Percentiles rank a stretch among this genome's conserved stretches.
These are phyloP conservation scores for Exophiala bonariae DNA, from an alignment of 2,329 filamentous ascomycete genomes.

Conservation along the genomic window DNA sequence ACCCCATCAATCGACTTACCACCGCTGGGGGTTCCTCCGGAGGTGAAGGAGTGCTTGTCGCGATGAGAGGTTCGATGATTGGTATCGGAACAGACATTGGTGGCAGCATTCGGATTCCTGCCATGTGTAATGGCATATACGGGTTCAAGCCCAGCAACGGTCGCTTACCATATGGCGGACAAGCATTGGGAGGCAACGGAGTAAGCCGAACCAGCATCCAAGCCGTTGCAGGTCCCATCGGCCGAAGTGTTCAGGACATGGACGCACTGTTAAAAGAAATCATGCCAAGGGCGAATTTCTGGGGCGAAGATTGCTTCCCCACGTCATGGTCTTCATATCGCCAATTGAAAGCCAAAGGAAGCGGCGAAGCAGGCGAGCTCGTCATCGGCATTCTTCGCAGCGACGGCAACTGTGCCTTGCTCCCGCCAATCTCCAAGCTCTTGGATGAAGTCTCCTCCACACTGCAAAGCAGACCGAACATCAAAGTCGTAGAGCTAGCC, in stretches of 20 bases:
- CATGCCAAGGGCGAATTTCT: slow-evolving; percentile 54
- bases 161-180: slow-evolving; percentile 54
- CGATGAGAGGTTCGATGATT: slow-evolving; percentile 58
- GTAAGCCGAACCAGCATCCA: slow-evolving; percentile 53
- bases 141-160: slow-evolving; percentile 51
- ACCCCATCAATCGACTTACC: slow-evolving; percentile 61
- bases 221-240: slow-evolving; percentile 45
- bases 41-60: slow-evolving; percentile 63
- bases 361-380: slow-evolving; percentile 31
- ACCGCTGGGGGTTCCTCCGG: slow-evolving; percentile 66
- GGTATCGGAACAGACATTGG: slow-evolving; percentile 65
- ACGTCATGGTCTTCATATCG: slow-evolving; percentile 37
- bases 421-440: slow-evolving; percentile 41
- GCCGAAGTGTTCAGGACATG: slow-evolving; percentile 40
- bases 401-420: slow-evolving; percentile 38
- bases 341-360: slow-evolving; percentile 20
- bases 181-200: slow-evolving; percentile 50
- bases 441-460: slow-evolving; percentile 39
- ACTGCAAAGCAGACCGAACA: slow-evolving; percentile 37
- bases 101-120: slow-evolving; percentile 47
- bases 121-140: slow-evolving; percentile 54
- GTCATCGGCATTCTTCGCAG: slow-evolving; percentile 44
- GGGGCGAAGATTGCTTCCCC: slow-evolving; percentile 48
- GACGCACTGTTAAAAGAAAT: slow-evolving; percentile 51
- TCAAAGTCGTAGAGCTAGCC: slow-evolving; percentile 61